Percentiles rank a stretch among this genome's conserved stretches.
These are phyloP conservation scores for Suillus subalutaceus DNA, from an alignment of 768 basidiomycete genomes.

Conservation along the genomic window DNA sequence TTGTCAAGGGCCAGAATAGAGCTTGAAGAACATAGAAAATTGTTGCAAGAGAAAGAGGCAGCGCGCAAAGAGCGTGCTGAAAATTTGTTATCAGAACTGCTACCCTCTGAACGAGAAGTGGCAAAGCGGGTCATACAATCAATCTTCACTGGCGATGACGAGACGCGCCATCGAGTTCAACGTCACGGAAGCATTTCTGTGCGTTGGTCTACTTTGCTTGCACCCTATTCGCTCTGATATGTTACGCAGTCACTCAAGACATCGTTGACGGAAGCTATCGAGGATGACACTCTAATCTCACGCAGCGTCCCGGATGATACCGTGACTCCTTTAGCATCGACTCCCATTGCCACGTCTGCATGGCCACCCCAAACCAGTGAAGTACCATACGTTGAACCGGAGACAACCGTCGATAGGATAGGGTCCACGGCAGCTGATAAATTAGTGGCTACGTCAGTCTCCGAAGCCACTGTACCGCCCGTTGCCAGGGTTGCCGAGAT, in stretches of 20 bases:
- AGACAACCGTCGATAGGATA: not conserved
- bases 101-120: slow-evolving; percentile 63
- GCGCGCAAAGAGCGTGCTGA: slow-evolving; percentile 55
- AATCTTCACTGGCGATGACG: slow-evolving; percentile 55
- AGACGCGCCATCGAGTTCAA: slow-evolving; percentile 48
- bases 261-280: slow-evolving; percentile 49
- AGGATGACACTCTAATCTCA: slow-evolving; percentile 49
- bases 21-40: slow-evolving; percentile 59
- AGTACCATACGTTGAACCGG: not conserved
- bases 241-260: slow-evolving; percentile 44
- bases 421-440: slow-evolving; percentile 8
- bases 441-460: not conserved
- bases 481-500: slow-evolving; percentile 11
- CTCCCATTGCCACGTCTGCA: slow-evolving; percentile 8
- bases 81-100: slow-evolving; percentile 57
- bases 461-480: slow-evolving; percentile 8
- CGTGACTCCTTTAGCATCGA: slow-evolving; percentile 20
- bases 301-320: slow-evolving; percentile 29
- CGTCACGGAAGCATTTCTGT: slow-evolving; percentile 65
- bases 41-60: slow-evolving; percentile 61
- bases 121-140: slow-evolving; percentile 69
- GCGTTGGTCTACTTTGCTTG: slow-evolving; percentile 23
- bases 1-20: slow-evolving; percentile 60
- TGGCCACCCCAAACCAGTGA: not conserved
- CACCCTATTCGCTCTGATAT: slow-evolving; percentile 8